Base-by-base conservation (phyloP, 768 basidiomycete species). In the Mycena maculata region DNA sequence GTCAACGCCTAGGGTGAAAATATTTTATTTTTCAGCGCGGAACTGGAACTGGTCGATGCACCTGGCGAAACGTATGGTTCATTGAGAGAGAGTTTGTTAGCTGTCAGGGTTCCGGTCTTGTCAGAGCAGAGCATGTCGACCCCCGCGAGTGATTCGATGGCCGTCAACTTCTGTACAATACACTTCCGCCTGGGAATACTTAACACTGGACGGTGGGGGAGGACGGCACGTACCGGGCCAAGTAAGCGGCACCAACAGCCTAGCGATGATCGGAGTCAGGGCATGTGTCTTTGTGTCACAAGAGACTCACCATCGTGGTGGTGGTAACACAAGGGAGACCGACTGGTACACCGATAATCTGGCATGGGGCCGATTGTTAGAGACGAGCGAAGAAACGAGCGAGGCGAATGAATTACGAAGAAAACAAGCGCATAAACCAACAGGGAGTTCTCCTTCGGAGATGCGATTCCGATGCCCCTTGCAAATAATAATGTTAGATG, bases 101-200 rank as follows among this genome's bases (percentile, higher is more conserved):
- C 82, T 2, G 84, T 85, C 36, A 85, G 72, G 1, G 84, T 85
- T 33, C 84, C 82, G 18, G 82, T 83, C 77, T 83, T 82, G 65
- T 83, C 81, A 23, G 76, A 74, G 71, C 80, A 82, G 28, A 85
- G 76, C 47, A 85, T 80, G 58, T 84, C 82, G 42, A 85, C 84
- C 52, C 84, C 84, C 20, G 84, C 84, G n/a, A 85, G 77, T 18
- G 80, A 80, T 67, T 85, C 84, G 70, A 85, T 85, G 38, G 84
- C 83, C 1, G 84, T 84, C 23, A 85, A 73, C 69, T 83, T 84
- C 71, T 84, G 83, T 4, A 85, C 84, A 70, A 85, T 85, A 15
- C 81, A 82, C 64, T 84, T 77, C 22, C 78, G 73, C 33, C 77
- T 63, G 50, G 25, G 42, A 54, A 72, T 36, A 28, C 8, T 59